A percentile compares a stretch with the other conserved stretches of the same genome.
phyloP scores from a whole-genome alignment of 495 filamentous ascomycete genomes.

The Talaromyces proteolyticus region DNA sequence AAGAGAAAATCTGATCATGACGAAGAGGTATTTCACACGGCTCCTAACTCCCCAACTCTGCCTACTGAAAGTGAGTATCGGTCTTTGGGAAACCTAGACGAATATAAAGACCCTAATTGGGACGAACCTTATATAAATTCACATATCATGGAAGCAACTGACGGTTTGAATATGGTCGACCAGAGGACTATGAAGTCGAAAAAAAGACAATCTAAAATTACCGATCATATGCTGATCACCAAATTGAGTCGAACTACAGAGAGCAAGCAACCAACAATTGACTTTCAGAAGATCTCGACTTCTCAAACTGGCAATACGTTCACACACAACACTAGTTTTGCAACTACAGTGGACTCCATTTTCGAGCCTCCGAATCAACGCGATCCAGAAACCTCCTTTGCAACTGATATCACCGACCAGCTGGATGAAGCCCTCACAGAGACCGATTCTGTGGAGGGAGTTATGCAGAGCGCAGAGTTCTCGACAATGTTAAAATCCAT shows the following conservation, averaged over 20 bases:
- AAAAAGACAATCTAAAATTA: conserved; percentile 11
- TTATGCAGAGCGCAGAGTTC: conserved; percentile 19
- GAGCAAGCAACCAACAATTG: background rate
- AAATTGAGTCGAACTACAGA: background rate
- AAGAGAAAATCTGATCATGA: conserved; percentile 15
- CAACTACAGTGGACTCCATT: conserved; percentile 16
- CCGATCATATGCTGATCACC: conserved; percentile 13
- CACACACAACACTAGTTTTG: conserved; percentile 15
- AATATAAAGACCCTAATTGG: conserved; percentile 6
- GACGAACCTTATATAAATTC: conserved; percentile 5
- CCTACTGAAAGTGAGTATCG: background rate
- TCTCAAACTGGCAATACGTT: background rate
- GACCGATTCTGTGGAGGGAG: conserved; percentile 24
- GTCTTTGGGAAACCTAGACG: conserved; percentile 5
- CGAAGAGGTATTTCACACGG: conserved; percentile 32
- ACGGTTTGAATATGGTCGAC: conserved; percentile 3
- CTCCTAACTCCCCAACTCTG: conserved; percentile 32
- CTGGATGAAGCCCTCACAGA: conserved; percentile 23
- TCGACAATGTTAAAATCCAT: conserved; percentile 6
- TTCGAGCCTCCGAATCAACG: conserved; percentile 11
- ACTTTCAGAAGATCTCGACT: background rate
- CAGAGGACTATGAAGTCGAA: conserved; percentile 3
- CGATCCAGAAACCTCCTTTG: conserved; percentile 22
- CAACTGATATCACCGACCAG: conserved; percentile 24
- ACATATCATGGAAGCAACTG: conserved; percentile 1